phyloP scores from a whole-genome alignment of 306 rosid genomes.

The Ormosia semicastrata region DNA sequence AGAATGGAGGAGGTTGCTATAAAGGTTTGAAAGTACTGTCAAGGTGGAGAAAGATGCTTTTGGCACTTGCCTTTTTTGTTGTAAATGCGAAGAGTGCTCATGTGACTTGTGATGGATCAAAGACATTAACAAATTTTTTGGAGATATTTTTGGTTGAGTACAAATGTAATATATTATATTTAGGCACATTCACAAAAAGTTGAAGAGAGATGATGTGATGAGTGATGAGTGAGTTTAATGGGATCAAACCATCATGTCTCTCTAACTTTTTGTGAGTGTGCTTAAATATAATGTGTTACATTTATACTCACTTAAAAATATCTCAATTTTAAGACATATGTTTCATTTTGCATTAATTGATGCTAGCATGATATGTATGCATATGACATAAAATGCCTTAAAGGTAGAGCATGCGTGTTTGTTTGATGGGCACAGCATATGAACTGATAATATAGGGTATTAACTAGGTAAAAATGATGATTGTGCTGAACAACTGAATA shows the following conservation, averaged over 20 bases:
- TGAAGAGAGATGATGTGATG: too few species aligned
- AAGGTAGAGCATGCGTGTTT: neutral
- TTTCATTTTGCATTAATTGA: neutral
- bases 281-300: too few species aligned
- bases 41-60: slow-evolving; percentile 16
- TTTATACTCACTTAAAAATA: too few species aligned
- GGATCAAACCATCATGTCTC: too few species aligned
- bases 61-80: neutral
- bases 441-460: neutral
- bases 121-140: neutral
- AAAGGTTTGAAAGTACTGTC: neutral
- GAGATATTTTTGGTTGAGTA: too few species aligned
- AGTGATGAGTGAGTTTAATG: too few species aligned
- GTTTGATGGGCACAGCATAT: neutral
- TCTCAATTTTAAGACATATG: too few species aligned
- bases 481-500: neutral
- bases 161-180: too few species aligned
- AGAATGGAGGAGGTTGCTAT: slow-evolving; percentile 25
- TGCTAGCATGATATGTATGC: neutral
- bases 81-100: neutral
- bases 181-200: too few species aligned
- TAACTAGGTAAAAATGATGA: neutral
- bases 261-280: too few species aligned
- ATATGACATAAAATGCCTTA: neutral
- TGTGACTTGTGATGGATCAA: neutral